phyloP scores from a whole-genome alignment of 2,329 filamentous ascomycete genomes.

The Talaromyces amestolkiae region DNA sequence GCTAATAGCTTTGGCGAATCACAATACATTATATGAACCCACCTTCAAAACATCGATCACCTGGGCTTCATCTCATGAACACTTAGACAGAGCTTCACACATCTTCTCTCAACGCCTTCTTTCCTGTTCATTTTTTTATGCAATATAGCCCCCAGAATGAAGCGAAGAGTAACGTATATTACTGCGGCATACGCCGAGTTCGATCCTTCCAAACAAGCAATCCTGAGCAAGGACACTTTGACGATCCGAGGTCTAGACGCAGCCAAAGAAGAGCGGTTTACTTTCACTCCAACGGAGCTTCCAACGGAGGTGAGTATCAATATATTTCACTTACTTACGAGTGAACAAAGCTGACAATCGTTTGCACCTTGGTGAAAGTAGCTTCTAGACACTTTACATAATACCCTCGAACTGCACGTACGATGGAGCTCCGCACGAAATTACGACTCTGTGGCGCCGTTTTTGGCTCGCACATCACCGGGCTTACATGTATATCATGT shows the following conservation, averaged over 20 bases:
- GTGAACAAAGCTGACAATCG: neutral
- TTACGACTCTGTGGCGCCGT: conserved; percentile 64
- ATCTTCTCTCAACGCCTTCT: neutral
- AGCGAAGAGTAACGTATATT: conserved; percentile 67
- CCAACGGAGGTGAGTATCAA: conserved; percentile 56
- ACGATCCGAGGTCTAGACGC: conserved; percentile 62
- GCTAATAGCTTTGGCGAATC: conserved; percentile 7
- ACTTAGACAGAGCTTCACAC: neutral
- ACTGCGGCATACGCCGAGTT: conserved; percentile 63
- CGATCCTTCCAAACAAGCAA: conserved; percentile 61
- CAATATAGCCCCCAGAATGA: conserved; percentile 32
- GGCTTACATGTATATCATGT: conserved; percentile 81
- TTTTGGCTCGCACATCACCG: conserved; percentile 70
- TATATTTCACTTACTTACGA: neutral
- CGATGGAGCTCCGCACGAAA: conserved; percentile 66
- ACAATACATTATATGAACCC: neutral
- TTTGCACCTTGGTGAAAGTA: conserved; percentile 28
- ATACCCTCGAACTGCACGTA: conserved; percentile 71
- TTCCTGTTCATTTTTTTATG: neutral
- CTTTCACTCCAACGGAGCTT: conserved; percentile 70
- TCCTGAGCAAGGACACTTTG: conserved; percentile 54
- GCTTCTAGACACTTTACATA: conserved; percentile 61
- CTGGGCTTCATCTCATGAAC: neutral
- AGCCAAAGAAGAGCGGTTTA: conserved; percentile 75
- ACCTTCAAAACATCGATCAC: conserved; percentile 1